Conservation (phyloP, 176 grass and related monocot species). For the Canna indica region DNA sequence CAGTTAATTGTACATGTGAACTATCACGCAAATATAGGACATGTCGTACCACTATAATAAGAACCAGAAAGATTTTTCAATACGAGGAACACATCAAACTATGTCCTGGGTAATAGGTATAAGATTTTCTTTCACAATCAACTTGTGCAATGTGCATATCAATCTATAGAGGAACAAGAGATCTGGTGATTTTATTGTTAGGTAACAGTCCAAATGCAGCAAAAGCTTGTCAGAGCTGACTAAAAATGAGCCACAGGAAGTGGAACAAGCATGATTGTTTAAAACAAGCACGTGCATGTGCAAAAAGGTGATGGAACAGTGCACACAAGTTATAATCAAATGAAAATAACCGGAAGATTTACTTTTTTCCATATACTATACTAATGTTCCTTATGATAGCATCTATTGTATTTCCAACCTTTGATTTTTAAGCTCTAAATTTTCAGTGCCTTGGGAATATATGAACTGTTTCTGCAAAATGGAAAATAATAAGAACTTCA, state of each 20-base stretch:
- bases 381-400: neutral
- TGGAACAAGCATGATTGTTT: neutral
- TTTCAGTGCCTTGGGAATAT: neutral
- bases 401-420: neutral
- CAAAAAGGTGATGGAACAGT: neutral
- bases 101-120: neutral
- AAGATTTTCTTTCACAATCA: neutral
- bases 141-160: too few species aligned
- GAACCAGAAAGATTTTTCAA: neutral
- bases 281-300: neutral
- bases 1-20: too few species aligned
- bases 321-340: neutral
- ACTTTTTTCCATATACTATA: neutral
- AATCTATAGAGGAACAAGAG: neutral
- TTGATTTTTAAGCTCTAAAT: neutral
- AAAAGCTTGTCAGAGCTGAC: too few species aligned
- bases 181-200: neutral
- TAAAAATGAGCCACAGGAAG: conserved; percentile 1
- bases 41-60: too few species aligned
- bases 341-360: neutral
- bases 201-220: neutral
- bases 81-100: neutral
- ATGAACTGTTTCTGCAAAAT: neutral
- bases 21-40: neutral
- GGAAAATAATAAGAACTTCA: neutral